These are phyloP conservation scores for Schizochytrium sp. DNA, from an alignment of 108 stramenopile species.

Conservation along the genomic window DNA sequence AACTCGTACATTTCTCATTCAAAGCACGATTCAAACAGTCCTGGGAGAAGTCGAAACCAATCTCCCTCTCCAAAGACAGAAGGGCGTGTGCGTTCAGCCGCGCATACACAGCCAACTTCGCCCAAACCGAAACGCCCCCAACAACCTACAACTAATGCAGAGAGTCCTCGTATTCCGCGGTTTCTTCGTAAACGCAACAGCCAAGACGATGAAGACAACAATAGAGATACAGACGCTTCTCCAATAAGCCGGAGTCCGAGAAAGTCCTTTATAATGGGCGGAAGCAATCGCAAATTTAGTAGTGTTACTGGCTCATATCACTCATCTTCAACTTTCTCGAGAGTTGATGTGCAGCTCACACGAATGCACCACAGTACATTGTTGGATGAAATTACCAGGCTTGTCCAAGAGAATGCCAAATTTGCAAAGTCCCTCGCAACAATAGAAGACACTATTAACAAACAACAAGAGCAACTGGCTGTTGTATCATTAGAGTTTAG, in stretches of 20 bases:
- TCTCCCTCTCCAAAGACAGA: too few species aligned
- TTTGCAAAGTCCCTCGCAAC: not conserved
- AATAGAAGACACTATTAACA: not conserved
- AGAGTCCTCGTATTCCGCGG: too few species aligned
- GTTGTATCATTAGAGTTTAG: not conserved
- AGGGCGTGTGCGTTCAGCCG: too few species aligned
- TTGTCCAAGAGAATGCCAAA: conserved; percentile 8
- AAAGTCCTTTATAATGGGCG: not conserved
- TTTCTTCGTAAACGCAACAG: too few species aligned
- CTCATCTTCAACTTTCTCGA: not conserved
- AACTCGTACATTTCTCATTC: too few species aligned
- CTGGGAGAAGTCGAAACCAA: too few species aligned
- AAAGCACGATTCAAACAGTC: too few species aligned
- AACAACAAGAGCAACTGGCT: not conserved
- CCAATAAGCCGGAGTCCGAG: not conserved
- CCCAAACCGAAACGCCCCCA: too few species aligned
- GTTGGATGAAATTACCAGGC: conserved; percentile 24
- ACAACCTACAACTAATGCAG: too few species aligned
- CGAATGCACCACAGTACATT: conserved; percentile 34
- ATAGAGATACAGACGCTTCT: too few species aligned
- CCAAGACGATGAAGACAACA: too few species aligned
- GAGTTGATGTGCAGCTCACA: not conserved
- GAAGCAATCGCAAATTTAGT: conserved; percentile 5
- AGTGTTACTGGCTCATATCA: not conserved
- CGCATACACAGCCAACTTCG: too few species aligned